Percentiles rank a stretch among this genome's conserved stretches.
Evolutionary conservation across 441 rosid genomes (phyloP).

Genomic region (Croton laevigatus): DNA sequence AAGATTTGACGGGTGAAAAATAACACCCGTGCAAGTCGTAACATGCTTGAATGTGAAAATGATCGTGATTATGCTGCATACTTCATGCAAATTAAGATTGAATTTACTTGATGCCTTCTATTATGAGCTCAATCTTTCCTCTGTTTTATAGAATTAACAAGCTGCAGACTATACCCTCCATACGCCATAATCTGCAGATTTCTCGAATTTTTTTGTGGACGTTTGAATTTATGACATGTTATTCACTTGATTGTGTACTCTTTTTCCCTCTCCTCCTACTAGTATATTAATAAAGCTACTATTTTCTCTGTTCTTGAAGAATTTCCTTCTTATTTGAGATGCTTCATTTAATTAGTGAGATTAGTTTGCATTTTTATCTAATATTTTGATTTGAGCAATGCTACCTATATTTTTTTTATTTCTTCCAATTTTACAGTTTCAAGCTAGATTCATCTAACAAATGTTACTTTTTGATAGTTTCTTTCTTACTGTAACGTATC

Average conservation of each 20-base stretch:
- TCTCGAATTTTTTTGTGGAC: not conserved
- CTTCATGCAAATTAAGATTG: not conserved
- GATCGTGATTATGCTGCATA: not conserved
- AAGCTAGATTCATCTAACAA: not conserved
- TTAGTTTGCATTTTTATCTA: not conserved
- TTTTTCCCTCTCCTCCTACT: not conserved
- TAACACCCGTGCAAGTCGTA: not conserved
- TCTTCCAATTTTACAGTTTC: not conserved
- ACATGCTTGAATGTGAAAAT: constrained; percentile 2
- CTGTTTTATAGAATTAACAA: not conserved
- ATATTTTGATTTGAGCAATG: not conserved
- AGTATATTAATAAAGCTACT: not conserved
- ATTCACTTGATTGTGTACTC: not conserved
- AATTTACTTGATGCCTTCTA: not conserved
- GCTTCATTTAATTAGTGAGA: not conserved
- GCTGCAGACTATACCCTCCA: constrained; percentile 1
- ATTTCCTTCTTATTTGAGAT: not conserved
- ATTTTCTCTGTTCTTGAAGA: not conserved
- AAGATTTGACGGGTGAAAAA: not conserved
- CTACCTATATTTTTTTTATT: not conserved
- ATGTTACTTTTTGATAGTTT: no score
- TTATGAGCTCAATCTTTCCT: not conserved
- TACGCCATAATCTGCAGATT: not conserved
- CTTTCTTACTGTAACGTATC: no score
- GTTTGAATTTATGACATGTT: not conserved